These are phyloP conservation scores for Calonectria hongkongensis DNA, from an alignment of 2,329 filamentous ascomycete species.

Conservation along the genomic window DNA sequence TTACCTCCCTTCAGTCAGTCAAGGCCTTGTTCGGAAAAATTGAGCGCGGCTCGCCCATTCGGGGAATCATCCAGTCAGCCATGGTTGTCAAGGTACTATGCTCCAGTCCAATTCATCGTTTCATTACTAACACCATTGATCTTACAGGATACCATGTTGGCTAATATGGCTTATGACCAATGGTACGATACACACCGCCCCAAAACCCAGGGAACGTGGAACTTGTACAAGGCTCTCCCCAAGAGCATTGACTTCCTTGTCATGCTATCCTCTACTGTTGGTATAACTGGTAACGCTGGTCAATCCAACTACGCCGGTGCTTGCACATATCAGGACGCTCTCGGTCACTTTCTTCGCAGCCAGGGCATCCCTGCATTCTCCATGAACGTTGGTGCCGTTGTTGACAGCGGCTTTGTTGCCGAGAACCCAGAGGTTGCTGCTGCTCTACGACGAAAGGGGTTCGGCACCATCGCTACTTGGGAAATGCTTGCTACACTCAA, in stretches of 20 bases:
- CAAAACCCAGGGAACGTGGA: slow-evolving; percentile 66
- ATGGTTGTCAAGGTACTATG: slow-evolving; percentile 55
- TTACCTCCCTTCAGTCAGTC: slow-evolving; percentile 14
- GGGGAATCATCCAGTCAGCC: slow-evolving; percentile 64
- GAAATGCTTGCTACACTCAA: slow-evolving; percentile 46
- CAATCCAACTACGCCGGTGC: slow-evolving; percentile 58
- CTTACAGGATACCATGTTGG: slow-evolving; percentile 57
- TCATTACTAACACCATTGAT: slow-evolving; percentile 41
- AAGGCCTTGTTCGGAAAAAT: slow-evolving; percentile 25
- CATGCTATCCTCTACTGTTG: slow-evolving; percentile 61
- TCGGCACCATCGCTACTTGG: slow-evolving; percentile 38
- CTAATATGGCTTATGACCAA: slow-evolving; percentile 61
- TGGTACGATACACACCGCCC: slow-evolving; percentile 60
- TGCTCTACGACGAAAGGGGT: slow-evolving; percentile 40
- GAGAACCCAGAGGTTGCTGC: slow-evolving; percentile 47
- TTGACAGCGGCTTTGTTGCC: slow-evolving; percentile 50
- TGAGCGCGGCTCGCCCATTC: slow-evolving; percentile 53
- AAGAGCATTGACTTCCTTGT: slow-evolving; percentile 62
- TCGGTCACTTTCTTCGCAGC: slow-evolving; percentile 52
- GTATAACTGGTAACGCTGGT: slow-evolving; percentile 58
- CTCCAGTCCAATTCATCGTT: not conserved
- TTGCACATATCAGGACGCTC: slow-evolving; percentile 60
- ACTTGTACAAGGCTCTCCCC: slow-evolving; percentile 61
- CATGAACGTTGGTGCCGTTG: slow-evolving; percentile 52
- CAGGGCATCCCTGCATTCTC: slow-evolving; percentile 43